Base-by-base conservation (phyloP, 805 yeast species). In the Yarrowia sp. region DNA sequence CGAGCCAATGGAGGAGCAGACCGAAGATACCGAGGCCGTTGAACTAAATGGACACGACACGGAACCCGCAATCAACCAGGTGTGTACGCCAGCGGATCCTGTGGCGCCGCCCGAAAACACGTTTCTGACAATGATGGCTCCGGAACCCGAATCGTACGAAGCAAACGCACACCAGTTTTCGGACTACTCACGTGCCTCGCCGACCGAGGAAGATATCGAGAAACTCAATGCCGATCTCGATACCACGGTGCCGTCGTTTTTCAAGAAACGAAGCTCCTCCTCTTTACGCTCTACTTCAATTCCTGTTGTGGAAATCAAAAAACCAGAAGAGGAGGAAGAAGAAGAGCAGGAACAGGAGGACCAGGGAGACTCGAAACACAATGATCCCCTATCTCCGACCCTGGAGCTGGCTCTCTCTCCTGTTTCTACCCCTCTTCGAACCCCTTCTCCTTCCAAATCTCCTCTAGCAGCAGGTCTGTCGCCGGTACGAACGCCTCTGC, bases 151-250 rank as follows among this genome's bases (percentile, higher is more conserved):
- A 14, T 26, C 44, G 12, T 54, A 24, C 46, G 61, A 54, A 19
- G 6, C 33, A 11, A 36, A 54, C 35, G 4, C 33, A 3, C 46
- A 54, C 24, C 35, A 17, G 28, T 51, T 51, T 17, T 51, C 59
- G 2, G 59, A 51, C 35, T 54, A 54, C 17, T 12, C 46, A 2
- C 46, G 61, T 22, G 7, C 19, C 0, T 36, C 44, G 19, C 61
- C 61, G 26, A 54, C 61, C 12, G 61, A 54, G 14, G 61, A 54
- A 4, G 61, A 54, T 7, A 54, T 54, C 35, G 26, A 54, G 46
- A n/a, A 10, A 3, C 61, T 54, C 35, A 54, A 35, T 17, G 44
- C 61, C 1, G 46, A 36, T 26, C 35, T 54, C n/a, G 61, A 54
- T 12, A 54, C 61, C 26, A 36, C 61, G 5, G 35, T 54, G 7